Conservation (phyloP, 208 protist species). For the Wallacemonas sp. region DNA sequence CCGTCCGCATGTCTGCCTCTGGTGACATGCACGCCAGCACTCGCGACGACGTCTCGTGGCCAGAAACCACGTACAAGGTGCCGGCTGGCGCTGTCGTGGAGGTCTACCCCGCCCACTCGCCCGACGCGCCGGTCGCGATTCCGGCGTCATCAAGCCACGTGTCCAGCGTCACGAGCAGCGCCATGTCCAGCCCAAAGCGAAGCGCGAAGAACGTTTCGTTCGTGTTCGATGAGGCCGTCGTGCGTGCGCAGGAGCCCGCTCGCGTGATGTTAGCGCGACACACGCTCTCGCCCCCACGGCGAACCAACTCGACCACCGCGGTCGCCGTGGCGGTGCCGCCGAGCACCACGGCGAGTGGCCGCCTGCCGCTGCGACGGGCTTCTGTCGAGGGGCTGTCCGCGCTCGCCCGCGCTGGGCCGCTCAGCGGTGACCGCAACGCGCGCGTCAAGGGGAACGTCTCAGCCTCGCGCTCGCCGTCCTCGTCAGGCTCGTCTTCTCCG, state of each 20-base stretch:
- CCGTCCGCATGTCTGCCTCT: background rate
- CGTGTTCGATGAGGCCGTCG: constrained; percentile 12
- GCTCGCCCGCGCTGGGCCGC: too few species aligned
- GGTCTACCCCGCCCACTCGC: background rate
- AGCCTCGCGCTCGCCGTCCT: background rate
- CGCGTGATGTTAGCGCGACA: too few species aligned
- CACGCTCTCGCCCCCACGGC: too few species aligned
- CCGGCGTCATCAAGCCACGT: too few species aligned
- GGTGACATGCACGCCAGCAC: too few species aligned
- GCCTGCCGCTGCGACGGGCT: background rate
- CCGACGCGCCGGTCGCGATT: background rate
- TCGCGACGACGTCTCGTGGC: too few species aligned
- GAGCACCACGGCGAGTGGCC: too few species aligned
- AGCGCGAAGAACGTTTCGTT: constrained; percentile 9
- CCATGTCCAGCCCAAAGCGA: constrained; percentile 2
- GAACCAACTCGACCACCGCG: too few species aligned
- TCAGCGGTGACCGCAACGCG: too few species aligned
- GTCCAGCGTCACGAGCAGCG: background rate
- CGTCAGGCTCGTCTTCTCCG: background rate
- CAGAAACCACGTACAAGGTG: background rate
- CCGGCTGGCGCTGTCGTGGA: constrained; percentile 11
- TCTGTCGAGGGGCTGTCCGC: too few species aligned
- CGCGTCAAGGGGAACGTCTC: too few species aligned
- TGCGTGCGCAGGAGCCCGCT: constrained; percentile 12
- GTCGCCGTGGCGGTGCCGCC: too few species aligned